These are phyloP conservation scores for Melocanna baccifera DNA, from an alignment of 176 grass and related monocot species.

Conservation along the genomic window DNA sequence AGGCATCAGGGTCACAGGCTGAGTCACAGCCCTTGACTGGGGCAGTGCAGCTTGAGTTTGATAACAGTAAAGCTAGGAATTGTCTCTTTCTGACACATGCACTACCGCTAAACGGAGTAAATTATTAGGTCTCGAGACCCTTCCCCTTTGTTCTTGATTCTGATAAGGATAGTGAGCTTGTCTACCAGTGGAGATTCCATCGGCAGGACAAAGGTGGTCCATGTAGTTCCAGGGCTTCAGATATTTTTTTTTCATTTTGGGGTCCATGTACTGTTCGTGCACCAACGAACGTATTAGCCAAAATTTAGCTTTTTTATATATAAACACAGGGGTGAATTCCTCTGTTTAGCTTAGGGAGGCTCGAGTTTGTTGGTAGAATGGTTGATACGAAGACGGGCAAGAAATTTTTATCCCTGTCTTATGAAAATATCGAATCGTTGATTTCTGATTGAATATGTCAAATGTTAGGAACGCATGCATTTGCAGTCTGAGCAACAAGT, in stretches of 20 bases:
- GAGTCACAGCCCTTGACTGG: not conserved
- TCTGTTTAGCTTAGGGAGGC: not conserved
- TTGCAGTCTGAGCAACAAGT: not conserved
- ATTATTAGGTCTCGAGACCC: not conserved
- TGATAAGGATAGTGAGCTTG: slow-evolving; percentile 5
- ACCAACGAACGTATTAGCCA: not conserved
- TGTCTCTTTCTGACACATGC: slow-evolving; percentile 20
- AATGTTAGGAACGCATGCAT: too few relatives aligned
- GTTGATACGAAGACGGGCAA: not conserved
- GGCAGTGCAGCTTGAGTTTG: slow-evolving; percentile 5
- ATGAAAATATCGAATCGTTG: not conserved
- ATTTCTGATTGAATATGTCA: not conserved
- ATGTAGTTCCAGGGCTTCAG: not conserved
- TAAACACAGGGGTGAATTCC: not conserved
- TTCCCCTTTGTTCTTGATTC: not conserved
- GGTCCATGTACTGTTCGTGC: not conserved
- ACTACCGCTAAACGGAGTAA: not conserved
- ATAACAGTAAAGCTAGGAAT: not conserved
- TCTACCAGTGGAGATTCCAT: slow-evolving; percentile 12
- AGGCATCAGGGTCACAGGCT: not conserved
- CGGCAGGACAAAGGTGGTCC: not conserved
- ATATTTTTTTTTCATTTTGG: not conserved
- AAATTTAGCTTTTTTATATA: not conserved
- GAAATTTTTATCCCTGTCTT: not conserved
- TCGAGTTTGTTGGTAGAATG: not conserved